Conservation (phyloP, 2,329 filamentous ascomycete genomes). For the Arachnopeziza araneosa region DNA sequence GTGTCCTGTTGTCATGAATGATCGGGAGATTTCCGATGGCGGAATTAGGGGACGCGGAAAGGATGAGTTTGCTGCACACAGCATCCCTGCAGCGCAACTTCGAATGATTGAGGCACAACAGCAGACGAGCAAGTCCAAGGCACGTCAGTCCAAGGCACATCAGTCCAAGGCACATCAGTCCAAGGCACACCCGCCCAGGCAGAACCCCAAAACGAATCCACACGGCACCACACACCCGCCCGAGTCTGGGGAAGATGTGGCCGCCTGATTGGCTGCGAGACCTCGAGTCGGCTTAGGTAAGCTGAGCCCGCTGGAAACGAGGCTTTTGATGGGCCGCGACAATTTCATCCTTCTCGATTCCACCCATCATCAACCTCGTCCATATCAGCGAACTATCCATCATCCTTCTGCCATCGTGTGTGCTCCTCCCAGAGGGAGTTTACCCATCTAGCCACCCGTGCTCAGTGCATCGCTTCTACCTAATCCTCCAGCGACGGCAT, state of each 20-base stretch:
- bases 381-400: too few relatives aligned
- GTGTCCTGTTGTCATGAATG: not conserved
- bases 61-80: not conserved
- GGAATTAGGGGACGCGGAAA: not conserved
- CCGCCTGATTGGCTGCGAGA: not conserved
- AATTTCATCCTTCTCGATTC: too few relatives aligned
- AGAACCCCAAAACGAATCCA: not conserved
- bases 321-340: too few relatives aligned
- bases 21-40: not conserved
- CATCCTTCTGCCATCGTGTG: too few relatives aligned
- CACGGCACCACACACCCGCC: not conserved
- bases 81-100: not conserved
- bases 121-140: not conserved
- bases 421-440: too few relatives aligned
- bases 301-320: too few relatives aligned
- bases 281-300: too few relatives aligned
- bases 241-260: not conserved
- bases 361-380: too few relatives aligned
- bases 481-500: constrained; percentile 2
- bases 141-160: not conserved
- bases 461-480: not conserved
- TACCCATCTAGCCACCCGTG: constrained; percentile 3
- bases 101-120: not conserved
- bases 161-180: not conserved
- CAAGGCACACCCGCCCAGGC: not conserved